Conservation (phyloP, 768 basidiomycete genomes). For the Macrolepiota fuliginosa region DNA sequence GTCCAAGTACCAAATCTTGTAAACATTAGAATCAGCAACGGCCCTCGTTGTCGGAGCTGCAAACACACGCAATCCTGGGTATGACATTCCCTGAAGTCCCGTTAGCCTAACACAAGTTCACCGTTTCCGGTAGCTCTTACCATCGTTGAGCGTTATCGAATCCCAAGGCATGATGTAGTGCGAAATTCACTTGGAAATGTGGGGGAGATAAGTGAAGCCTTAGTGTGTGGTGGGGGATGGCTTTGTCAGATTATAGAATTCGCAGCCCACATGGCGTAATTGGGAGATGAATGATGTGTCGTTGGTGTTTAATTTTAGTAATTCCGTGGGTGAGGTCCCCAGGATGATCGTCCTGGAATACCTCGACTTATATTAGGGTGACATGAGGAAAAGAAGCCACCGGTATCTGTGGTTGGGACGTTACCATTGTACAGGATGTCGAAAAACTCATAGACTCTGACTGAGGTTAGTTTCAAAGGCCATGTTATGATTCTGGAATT, state of each 20-base stretch:
- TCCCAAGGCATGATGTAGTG: constrained; percentile 55
- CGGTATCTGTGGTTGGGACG: no score
- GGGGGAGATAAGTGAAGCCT: neutral
- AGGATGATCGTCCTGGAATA: neutral
- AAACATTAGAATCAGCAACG: neutral
- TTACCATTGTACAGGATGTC: no score
- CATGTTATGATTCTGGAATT: no score
- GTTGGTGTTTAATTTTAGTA: neutral
- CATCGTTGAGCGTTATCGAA: constrained; percentile 56
- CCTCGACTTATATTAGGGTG: neutral
- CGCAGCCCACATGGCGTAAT: neutral
- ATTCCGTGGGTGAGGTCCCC: neutral
- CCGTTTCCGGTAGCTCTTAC: constrained; percentile 27
- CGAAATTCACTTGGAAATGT: neutral
- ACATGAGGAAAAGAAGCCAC: no score
- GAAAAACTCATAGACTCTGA: no score
- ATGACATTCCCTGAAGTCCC: constrained; percentile 40
- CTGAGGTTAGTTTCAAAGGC: no score
- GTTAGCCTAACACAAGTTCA: neutral
- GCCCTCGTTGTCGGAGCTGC: neutral
- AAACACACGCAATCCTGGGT: constrained; percentile 42
- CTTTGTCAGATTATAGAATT: neutral
- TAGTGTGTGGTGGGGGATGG: neutral
- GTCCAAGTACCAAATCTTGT: constrained; percentile 61
- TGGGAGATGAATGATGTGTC: neutral